Base-by-base conservation (phyloP, 2,329 filamentous ascomycete genomes). In the Verticillium alfalfae region DNA sequence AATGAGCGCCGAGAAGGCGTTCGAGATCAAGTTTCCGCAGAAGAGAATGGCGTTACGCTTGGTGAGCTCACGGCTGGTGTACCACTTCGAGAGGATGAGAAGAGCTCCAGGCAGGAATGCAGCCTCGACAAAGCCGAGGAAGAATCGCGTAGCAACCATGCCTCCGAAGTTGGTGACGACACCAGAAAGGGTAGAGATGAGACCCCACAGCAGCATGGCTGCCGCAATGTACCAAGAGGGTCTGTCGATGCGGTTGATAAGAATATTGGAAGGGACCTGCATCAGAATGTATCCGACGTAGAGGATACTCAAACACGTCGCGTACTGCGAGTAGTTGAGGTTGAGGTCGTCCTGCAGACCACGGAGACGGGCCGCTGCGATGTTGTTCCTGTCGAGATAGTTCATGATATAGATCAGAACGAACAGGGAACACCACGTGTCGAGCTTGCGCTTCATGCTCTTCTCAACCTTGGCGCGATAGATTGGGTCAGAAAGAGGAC, bases 331-430 rank as follows among this genome's bases (percentile, higher is more conserved):
- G 66, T 84, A 76, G 49, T 73, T 72, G 64, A 90, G 76, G 1
- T 77, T 70, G 26, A 90, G 74, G 59, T 90, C 88, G 9, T 78
- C 77, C 61, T 89, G 83, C 22, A 91, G 76, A 6, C 88, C 87
- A 69, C 86, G 84, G 59, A 91, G 78, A 26, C 84, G 81, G 1
- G 88, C 88, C 1, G 87, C 82, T 2, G 87, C 87, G 65, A 90
- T 89, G 72, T 90, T 88, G 71, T 88, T 88, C 39, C 86, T 78
- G 68, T 89, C 86, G 36, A 87, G 78, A 72, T 91, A 92, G 75
- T 92, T 92, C 71, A 76, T 80, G 70, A 92, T 89, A 69, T 92
- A 91, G 77, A 92, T 90, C 66, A 92, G 72, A 57, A 92, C 84
- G 62, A 92, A 84, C 67, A 90, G 84, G 78, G 71, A 88, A 77